Conservation (phyloP, 2,329 filamentous ascomycete genomes). For the Colletotrichum theobromicola region DNA sequence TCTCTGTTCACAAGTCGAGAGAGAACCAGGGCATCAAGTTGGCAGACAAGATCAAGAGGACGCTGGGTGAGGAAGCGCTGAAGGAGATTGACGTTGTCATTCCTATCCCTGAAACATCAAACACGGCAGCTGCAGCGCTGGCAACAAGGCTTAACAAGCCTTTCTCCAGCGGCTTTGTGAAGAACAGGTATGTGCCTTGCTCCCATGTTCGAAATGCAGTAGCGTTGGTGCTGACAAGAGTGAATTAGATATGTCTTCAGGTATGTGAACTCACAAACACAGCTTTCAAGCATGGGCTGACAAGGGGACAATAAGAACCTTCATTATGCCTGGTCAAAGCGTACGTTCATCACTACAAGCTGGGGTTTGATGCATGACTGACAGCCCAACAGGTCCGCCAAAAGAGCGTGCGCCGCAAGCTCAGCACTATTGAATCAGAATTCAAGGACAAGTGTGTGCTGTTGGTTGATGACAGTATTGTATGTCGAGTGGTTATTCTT, state of each 20-base stretch:
- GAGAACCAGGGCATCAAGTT: slow-evolving; percentile 87
- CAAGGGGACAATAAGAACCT: slow-evolving; percentile 58
- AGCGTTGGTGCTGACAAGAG: slow-evolving; percentile 55
- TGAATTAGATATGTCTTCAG: slow-evolving; percentile 57
- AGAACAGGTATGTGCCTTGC: slow-evolving; percentile 74
- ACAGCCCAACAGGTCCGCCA: slow-evolving; percentile 56
- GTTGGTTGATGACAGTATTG: slow-evolving; percentile 86
- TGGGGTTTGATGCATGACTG: slow-evolving; percentile 26
- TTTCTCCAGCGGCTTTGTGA: slow-evolving; percentile 83
- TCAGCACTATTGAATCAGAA: slow-evolving; percentile 85
- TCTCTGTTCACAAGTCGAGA: slow-evolving; percentile 82
- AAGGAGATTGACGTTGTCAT: slow-evolving; percentile 84
- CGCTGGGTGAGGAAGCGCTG: slow-evolving; percentile 72
- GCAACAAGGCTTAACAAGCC: slow-evolving; percentile 79
- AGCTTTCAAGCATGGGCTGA: neutral
- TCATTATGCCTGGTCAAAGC: slow-evolving; percentile 79
- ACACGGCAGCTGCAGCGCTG: slow-evolving; percentile 78
- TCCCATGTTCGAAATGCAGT: too few species aligned
- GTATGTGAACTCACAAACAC: neutral
- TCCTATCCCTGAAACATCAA: slow-evolving; percentile 76
- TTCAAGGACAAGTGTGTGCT: slow-evolving; percentile 82
- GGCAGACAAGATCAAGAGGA: slow-evolving; percentile 72
- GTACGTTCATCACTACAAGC: neutral
- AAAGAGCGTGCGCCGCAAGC: slow-evolving; percentile 87
- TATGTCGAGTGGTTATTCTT: neutral